phyloP scores from a whole-genome alignment of 2,329 filamentous ascomycete genomes.

The Ophiosphaerella herpotricha region DNA sequence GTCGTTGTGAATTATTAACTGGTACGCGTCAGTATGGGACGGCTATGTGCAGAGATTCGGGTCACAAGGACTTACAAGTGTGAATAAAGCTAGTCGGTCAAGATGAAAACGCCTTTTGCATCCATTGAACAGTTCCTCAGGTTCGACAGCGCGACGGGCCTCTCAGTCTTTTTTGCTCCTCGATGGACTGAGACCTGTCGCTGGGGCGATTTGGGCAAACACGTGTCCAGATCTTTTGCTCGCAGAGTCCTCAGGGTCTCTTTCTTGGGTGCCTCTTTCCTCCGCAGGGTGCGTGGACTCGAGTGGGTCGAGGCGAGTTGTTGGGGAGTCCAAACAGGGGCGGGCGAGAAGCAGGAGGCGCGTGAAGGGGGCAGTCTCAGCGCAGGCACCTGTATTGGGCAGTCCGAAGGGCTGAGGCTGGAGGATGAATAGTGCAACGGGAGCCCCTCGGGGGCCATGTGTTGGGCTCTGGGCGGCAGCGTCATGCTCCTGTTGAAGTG shows the following conservation, averaged over 20 bases:
- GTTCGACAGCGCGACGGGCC: not conserved
- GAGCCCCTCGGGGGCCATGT: not conserved
- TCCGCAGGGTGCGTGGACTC: conserved; percentile 16
- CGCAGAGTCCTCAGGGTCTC: conserved; percentile 39
- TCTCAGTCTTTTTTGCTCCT: not conserved
- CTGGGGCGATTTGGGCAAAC: conserved; percentile 38
- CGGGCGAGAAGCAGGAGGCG: conserved; percentile 15
- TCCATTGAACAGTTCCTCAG: conserved; percentile 4
- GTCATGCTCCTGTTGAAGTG: conserved; percentile 5
- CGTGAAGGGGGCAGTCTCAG: conserved; percentile 3
- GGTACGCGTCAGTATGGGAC: not conserved
- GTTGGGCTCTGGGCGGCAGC: not conserved
- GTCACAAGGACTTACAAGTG: not conserved
- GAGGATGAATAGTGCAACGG: not conserved
- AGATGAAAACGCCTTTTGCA: conserved; percentile 5
- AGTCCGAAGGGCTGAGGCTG: not conserved
- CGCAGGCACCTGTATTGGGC: not conserved
- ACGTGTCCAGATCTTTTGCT: conserved; percentile 41
- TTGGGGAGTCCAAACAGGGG: conserved; percentile 13
- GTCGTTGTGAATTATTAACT: conserved; percentile 4
- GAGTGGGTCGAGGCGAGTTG: conserved; percentile 12
- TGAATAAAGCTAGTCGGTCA: not conserved
- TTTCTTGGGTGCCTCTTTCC: conserved; percentile 28
- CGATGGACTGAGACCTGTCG: conserved; percentile 33
- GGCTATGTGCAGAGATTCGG: not conserved